Base-by-base conservation (phyloP, 495 filamentous ascomycete genomes). In the Glarea lozoyensis region DNA sequence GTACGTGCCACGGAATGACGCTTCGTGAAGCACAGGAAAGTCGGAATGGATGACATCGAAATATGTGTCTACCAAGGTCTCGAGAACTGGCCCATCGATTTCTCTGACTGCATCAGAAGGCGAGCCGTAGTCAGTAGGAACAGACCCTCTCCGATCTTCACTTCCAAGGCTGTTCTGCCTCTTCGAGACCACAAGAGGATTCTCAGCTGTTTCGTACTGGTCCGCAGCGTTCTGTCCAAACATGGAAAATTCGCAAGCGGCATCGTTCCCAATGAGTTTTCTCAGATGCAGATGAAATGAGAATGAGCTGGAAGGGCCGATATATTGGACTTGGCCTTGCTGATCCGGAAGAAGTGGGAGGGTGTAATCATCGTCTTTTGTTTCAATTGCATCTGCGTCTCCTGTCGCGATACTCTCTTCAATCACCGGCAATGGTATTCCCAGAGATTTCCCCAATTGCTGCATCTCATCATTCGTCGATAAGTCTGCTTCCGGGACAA, bases 221-320 rank as follows among this genome's bases (percentile, higher is more conserved):
- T 42, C 37, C 2, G 49, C 49, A 3, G 57, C 51, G 38, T 60
- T 57, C 16, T 43, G 37, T 7, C 54, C 57, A 43, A 57, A 60
- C 31, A 57, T 35, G 19, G 36, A 25, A 33, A 46, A 52, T 21
- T 52, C 43, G 22, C 36, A 41, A 29, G 29, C 38, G 22, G 58
- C 44, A 16, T 49, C 46, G 24, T 46, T 49, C 18, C 54, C 56
- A n/a, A 57, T 50, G 17, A 63, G 51, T 12, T 45, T 40, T 7
- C 56, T 46, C 25, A 60, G 49, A 42, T 59, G 52, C 34, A 56
- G 34, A 34, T 60, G 49, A 51, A 63, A 63, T 10, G 52, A 52
- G 42, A 60, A 58, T 40, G 56, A 60, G 54, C 60, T 60, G 10
- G 62, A 48, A 17, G 60, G 62, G 3, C 60, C 62, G 40, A 65